Percentiles rank a stretch among this genome's conserved stretches.
These are phyloP conservation scores for Hygrocybe coccinea DNA, from an alignment of 768 basidiomycete species.

Conservation along the genomic window DNA sequence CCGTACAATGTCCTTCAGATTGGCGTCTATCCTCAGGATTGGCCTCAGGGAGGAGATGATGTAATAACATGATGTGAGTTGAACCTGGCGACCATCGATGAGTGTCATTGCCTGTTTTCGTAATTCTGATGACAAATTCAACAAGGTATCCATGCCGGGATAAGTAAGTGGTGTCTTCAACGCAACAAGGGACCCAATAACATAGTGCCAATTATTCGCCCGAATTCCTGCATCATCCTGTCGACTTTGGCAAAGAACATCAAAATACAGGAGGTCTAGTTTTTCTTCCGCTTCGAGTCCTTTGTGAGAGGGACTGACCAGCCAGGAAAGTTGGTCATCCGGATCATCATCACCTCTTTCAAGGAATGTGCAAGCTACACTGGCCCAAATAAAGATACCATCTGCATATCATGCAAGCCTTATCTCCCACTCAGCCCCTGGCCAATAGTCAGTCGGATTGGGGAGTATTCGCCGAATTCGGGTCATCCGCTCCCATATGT, in stretches of 20 bases:
- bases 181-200: not conserved
- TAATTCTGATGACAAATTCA: not conserved
- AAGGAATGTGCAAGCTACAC: not conserved
- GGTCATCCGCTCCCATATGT: not conserved
- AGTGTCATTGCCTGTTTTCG: not conserved
- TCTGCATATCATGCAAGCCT: not conserved
- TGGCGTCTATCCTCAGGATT: not conserved
- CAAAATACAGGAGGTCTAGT: not conserved
- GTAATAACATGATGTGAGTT: not conserved
- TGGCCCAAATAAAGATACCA: not conserved
- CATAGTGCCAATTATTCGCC: constrained; percentile 1
- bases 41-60: not conserved
- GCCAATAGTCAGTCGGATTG: not conserved
- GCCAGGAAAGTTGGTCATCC: not conserved
- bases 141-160: not conserved
- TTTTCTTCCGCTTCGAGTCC: not conserved
- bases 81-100: not conserved
- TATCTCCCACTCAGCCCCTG: not conserved
- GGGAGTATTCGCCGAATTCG: not conserved
- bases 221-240: not conserved
- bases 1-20: not conserved
- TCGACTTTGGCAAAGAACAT: not conserved
- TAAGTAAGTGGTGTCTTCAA: not conserved
- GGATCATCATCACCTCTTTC: not conserved
- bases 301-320: not conserved